Evolutionary conservation across 2,329 filamentous ascomycete species (phyloP).

Genomic region (Pyrenophora tritici-repentis): DNA sequence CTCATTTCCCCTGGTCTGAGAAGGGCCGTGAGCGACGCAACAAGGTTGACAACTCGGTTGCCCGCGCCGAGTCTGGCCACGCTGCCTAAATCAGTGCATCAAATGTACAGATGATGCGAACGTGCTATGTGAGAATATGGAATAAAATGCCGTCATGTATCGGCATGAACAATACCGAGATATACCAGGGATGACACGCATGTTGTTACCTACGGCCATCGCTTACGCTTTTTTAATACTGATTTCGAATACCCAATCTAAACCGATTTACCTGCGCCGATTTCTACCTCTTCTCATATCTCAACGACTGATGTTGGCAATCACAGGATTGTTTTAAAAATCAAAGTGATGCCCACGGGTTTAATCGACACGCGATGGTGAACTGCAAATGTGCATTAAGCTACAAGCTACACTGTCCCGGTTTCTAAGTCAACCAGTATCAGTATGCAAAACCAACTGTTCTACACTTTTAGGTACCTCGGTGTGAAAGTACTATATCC

Average conservation of each 20-base stretch:
- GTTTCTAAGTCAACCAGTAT: neutral
- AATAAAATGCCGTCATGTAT: neutral
- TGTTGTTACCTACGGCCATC: neutral
- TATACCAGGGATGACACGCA: neutral
- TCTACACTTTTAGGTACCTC: neutral
- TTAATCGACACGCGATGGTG: neutral
- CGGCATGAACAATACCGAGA: neutral
- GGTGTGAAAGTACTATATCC: neutral
- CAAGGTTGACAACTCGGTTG: slow-evolving; percentile 50
- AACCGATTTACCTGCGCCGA: neutral
- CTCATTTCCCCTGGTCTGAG: slow-evolving; percentile 89
- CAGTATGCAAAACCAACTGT: too few relatives aligned
- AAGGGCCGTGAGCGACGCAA: slow-evolving; percentile 47
- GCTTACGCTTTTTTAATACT: slow-evolving; percentile 9
- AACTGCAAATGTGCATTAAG: too few relatives aligned
- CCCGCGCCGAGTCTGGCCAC: slow-evolving; percentile 16
- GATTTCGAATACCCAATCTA: slow-evolving; percentile 9
- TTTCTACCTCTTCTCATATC: too few relatives aligned
- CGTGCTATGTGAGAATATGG: neutral
- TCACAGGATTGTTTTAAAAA: too few relatives aligned
- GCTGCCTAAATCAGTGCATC: slow-evolving; percentile 1
- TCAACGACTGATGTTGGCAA: too few relatives aligned
- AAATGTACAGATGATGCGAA: neutral
- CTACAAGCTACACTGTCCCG: neutral
- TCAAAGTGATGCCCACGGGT: too few relatives aligned